Conservation (phyloP, 768 basidiomycete genomes). For the Paxillus involutus region DNA sequence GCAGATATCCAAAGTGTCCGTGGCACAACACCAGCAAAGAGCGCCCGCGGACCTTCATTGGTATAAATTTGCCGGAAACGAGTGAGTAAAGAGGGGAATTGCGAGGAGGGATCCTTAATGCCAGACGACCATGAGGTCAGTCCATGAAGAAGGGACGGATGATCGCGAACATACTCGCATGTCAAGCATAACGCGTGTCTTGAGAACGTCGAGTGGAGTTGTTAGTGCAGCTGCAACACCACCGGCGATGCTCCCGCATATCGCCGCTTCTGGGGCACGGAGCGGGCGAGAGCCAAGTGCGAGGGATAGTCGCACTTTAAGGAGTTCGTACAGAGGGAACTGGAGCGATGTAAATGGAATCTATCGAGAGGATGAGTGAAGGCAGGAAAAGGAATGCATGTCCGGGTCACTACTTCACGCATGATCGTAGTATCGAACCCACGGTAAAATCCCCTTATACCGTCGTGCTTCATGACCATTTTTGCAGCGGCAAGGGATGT, state of each 20-base stretch:
- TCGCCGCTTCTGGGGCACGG: conserved; percentile 73
- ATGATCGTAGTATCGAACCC: conserved; percentile 83
- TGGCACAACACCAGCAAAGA: conserved; percentile 87
- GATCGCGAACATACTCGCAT: conserved; percentile 55
- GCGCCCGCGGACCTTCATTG: conserved; percentile 67
- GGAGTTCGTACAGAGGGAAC: conserved; percentile 90
- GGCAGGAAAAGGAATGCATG: not conserved
- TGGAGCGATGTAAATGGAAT: conserved; percentile 96
- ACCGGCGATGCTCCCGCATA: conserved; percentile 90
- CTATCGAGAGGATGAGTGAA: conserved; percentile 39
- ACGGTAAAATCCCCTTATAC: conserved; percentile 79
- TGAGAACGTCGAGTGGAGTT: conserved; percentile 94
- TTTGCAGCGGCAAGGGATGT: conserved; percentile 64
- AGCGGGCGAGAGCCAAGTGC: conserved; percentile 54
- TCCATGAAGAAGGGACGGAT: not conserved
- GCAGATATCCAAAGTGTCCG: conserved; percentile 96
- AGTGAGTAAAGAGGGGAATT: conserved; percentile 52
- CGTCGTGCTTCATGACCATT: conserved; percentile 58
- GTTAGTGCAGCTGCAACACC: conserved; percentile 87
- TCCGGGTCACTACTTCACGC: conserved; percentile 47
- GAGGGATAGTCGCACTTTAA: conserved; percentile 69
- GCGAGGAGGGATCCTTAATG: conserved; percentile 43
- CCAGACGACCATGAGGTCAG: not conserved
- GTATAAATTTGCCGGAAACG: conserved; percentile 68
- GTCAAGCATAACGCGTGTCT: conserved; percentile 97